Evolutionary conservation across 441 rosid genomes (phyloP).

Genomic region (Pelargonium cotyledonis): DNA sequence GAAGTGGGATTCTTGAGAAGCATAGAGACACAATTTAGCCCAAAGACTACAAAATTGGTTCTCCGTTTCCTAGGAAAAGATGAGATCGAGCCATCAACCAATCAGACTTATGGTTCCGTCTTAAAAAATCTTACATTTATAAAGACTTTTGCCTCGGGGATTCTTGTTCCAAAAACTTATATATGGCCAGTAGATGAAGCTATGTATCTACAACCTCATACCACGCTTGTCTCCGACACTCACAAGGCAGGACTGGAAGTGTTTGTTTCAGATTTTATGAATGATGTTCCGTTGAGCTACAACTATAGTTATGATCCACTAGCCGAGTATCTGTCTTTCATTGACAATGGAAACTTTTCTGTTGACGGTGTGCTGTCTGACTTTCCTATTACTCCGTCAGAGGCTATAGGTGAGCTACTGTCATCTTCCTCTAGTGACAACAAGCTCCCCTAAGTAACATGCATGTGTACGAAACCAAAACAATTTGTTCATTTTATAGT

Average conservation of each 20-base stretch:
- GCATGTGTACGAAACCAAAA: not conserved
- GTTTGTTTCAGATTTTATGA: slow-evolving; percentile 66
- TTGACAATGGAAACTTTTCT: slow-evolving; percentile 70
- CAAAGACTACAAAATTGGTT: slow-evolving; percentile 47
- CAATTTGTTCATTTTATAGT: not conserved
- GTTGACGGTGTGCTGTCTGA: slow-evolving; percentile 83
- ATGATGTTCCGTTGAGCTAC: slow-evolving; percentile 60
- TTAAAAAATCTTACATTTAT: slow-evolving; percentile 54
- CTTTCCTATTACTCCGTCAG: slow-evolving; percentile 80
- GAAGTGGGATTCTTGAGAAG: slow-evolving; percentile 60
- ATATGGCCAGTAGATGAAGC: slow-evolving; percentile 49
- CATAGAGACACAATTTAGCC: slow-evolving; percentile 38
- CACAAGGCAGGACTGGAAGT: slow-evolving; percentile 77
- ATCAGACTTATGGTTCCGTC: slow-evolving; percentile 64
- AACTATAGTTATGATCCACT: slow-evolving; percentile 76
- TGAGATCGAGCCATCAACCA: slow-evolving; percentile 56
- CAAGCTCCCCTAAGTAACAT: not conserved
- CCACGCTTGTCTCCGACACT: slow-evolving; percentile 63
- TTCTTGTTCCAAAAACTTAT: slow-evolving; percentile 71
- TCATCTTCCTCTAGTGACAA: slow-evolving; percentile 9
- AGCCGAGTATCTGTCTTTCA: slow-evolving; percentile 51
- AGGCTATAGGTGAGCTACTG: slow-evolving; percentile 46
- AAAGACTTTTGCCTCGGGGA: slow-evolving; percentile 82
- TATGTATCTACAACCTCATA: slow-evolving; percentile 46
- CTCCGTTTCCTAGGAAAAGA: slow-evolving; percentile 43